These are phyloP conservation scores for Centaurea solstitialis DNA, from an alignment of 129 eudicot genomes.

Conservation along the genomic window DNA sequence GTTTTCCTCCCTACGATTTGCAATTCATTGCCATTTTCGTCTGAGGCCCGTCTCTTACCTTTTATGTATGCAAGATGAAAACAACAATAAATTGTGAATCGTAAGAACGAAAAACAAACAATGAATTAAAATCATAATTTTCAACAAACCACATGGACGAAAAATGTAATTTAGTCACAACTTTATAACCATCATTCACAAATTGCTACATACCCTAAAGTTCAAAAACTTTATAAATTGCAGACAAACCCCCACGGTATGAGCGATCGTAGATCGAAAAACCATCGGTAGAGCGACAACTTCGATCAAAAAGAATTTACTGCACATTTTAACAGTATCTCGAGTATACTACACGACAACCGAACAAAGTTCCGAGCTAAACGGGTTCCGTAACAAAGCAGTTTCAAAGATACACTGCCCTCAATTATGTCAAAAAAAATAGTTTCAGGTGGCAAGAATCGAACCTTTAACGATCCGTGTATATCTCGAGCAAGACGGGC, in stretches of 20 bases:
- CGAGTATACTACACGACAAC: slow-evolving; percentile 49
- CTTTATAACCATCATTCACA: neutral
- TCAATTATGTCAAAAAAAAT: slow-evolving; percentile 20
- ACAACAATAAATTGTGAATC: too few relatives aligned
- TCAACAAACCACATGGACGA: too few relatives aligned
- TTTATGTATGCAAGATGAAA: too few relatives aligned
- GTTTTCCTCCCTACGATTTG: too few relatives aligned
- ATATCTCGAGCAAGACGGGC: neutral
- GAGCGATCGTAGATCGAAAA: neutral
- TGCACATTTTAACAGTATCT: slow-evolving; percentile 55
- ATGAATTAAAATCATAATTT: too few relatives aligned
- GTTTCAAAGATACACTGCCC: slow-evolving; percentile 29
- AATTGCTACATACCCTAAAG: neutral
- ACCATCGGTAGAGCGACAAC: neutral
- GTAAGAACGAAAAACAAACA: too few relatives aligned
- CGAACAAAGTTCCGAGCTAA: slow-evolving; percentile 35
- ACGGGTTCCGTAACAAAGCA: slow-evolving; percentile 42
- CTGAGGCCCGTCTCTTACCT: too few relatives aligned
- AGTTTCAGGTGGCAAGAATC: neutral
- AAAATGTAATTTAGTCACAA: too few relatives aligned
- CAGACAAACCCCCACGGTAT: neutral
- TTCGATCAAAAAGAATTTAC: slow-evolving; percentile 47
- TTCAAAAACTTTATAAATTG: slow-evolving; percentile 11
- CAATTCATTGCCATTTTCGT: too few relatives aligned
- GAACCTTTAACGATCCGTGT: neutral